Base-by-base conservation (phyloP, 805 yeast genomes). In the Monosporozyma yasuniensis region DNA sequence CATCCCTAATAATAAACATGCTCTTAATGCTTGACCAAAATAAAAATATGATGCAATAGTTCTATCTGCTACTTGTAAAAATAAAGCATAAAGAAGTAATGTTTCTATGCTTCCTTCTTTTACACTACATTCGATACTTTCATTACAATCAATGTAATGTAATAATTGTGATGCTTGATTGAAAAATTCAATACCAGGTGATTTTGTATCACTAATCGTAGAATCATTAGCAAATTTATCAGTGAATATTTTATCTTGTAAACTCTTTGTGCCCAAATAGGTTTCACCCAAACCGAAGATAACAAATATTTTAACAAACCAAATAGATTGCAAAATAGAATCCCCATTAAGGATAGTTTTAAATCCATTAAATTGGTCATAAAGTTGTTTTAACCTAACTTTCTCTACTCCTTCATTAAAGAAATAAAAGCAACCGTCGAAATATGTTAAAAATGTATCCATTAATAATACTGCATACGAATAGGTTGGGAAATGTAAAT, bases 351-450 rank as follows among this genome's bases (percentile, higher is more conserved):
- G 22, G 7, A 39, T 2, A 11, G 14, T 11, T 12, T 39, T 19
- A 12, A 19, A 39, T 8, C 42, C 42, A 30, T 70, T 65, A 42
- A 63, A 63, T 27, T 48, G 16, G 23, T 48, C 77, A 61, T 83
- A 85, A 21, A 84, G 72, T 53, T 82, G 73, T 68, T 79, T 76
- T 48, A 85, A 63, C 53, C 79, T 82, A 55, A 78, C 78, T 59
- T 84, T 84, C 22, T 84, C 87, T 19, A 84, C 60, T 1, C 95
- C 95, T 63, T 85, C 95, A 61, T 85, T 85, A 69, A 85, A 85
- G 59, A 85, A 85, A 66, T 85, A 85, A 63, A 85, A 85, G 57
- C 95, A 85, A 0, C 90, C 93, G 64, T 84, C 93, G 58, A 85
- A 85, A 63, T 84, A 85, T 47, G 83, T 82, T 48, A 85, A 77